Base-by-base conservation (phyloP, 2,329 filamentous ascomycete genomes). In the Aspergillus felis region DNA sequence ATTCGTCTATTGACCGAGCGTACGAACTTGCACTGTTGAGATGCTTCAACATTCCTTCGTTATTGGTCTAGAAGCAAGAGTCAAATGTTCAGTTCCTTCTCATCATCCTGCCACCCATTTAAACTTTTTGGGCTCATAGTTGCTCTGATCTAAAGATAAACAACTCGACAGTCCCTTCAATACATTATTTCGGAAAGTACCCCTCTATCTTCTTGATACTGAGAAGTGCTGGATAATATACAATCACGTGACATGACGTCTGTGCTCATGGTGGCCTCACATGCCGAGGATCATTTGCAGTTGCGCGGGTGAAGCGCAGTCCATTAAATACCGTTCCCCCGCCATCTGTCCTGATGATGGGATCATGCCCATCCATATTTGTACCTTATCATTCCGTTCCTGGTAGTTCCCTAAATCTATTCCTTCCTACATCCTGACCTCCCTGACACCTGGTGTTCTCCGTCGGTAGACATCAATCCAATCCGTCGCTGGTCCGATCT, bases 281-380 rank as follows among this genome's bases (percentile, higher is more conserved):
- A 75, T 75, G 72, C 73, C 73, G 71, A 74, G 73, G 73, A 66
- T 69, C 66, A 69, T 67, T 67, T 59, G 52, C 53, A 54, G 58
- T 60, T 61, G 59, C 60, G 61, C 67, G 66, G 66, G 67, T 58
- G 56, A 63, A 62, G 55, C 14, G 14, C 50, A 29, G 56, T 61
- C 56, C 54, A 54, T 50, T 60, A 65, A 67, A 61, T 70, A 65
- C 68, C 69, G 66, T 64, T 54, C 60, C 62, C 66, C 61, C 61
- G 55, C 61, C 57, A 54, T 64, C 29, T 51, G 20, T 44, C 55
- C 25, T 35, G 32, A 7, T 29, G 29, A 24, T 38, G 38, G 25
- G 32, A 5, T 42, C 24, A n/a, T 27, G 24, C 24, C 12, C 24
- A 47, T 25, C 44, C 44, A 25, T 47, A 47, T 20, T 47, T 27